Conservation (phyloP, 345 rosid species). For the Cardiospermum halicacabum region DNA sequence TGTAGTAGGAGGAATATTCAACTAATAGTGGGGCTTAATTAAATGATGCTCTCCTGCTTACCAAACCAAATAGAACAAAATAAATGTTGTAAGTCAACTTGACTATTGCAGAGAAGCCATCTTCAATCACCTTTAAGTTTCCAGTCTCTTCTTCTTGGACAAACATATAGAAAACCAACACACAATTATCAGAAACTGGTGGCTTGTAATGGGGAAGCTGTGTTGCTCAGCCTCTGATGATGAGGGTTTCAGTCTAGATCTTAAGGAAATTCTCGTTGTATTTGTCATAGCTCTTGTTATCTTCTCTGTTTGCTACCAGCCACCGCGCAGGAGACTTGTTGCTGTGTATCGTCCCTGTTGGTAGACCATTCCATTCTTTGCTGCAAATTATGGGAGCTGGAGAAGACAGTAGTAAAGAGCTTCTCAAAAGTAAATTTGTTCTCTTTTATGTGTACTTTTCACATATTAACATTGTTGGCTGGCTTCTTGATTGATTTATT, state of each 20-base stretch:
- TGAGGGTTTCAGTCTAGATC: constrained; percentile 21
- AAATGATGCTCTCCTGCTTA: not conserved
- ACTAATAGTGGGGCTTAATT: not conserved
- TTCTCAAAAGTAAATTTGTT: too few relatives aligned
- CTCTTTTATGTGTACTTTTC: not conserved
- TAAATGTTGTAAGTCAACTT: not conserved
- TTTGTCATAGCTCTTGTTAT: constrained; percentile 35
- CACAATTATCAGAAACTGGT: not conserved
- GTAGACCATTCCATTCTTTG: not conserved
- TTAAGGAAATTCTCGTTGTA: constrained; percentile 21
- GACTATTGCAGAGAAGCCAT: not conserved
- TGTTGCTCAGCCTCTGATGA: constrained; percentile 30
- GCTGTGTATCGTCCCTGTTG: constrained; percentile 27
- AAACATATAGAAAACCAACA: constrained; percentile 8
- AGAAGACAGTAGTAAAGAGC: not conserved
- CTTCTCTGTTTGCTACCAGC: constrained; percentile 34
- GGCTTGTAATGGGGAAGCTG: constrained; percentile 32
- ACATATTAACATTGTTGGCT: not conserved
- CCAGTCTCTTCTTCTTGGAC: not conserved
- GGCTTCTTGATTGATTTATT: not conserved
- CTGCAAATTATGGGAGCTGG: not conserved
- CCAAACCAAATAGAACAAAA: not conserved
- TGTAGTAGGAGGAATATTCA: not conserved
- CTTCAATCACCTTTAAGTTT: not conserved
- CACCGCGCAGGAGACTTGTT: constrained; percentile 21